A percentile compares a stretch with the other conserved stretches of the same genome.
Conservation (phyloP, 2,329 filamentous ascomycete species). For the Elsinoe australis region DNA sequence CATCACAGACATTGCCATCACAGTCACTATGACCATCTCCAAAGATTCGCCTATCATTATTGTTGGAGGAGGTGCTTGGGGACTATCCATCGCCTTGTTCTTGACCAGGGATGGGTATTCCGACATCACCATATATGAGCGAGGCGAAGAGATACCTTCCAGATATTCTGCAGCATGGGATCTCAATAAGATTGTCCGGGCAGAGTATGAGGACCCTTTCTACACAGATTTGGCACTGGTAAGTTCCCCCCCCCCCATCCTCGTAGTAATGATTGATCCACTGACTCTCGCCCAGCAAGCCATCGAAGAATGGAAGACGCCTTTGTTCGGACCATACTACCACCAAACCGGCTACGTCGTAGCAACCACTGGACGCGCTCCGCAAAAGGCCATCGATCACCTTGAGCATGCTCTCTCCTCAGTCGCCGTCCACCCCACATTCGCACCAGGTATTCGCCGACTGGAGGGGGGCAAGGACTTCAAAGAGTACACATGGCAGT, state of each 20-base stretch:
- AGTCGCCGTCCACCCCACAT: conserved; percentile 36
- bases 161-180: conserved; percentile 51
- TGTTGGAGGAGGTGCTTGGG: conserved; percentile 44
- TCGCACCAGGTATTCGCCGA: conserved; percentile 36
- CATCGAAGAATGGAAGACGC: conserved; percentile 46
- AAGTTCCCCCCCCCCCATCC: too few relatives aligned
- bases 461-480: conserved; percentile 37
- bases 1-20: too few relatives aligned
- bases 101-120: conserved; percentile 40
- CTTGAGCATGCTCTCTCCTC: conserved; percentile 38
- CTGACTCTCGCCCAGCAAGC: conserved; percentile 35
- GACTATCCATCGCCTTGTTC: conserved; percentile 44
- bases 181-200: conserved; percentile 55
- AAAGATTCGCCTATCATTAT: conserved; percentile 22
- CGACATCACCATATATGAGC: conserved; percentile 44
- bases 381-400: conserved; percentile 42
- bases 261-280: too few relatives aligned
- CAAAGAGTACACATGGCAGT: conserved; percentile 41
- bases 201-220: conserved; percentile 51
- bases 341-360: conserved; percentile 47
- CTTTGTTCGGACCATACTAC: conserved; percentile 48
- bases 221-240: conserved; percentile 50
- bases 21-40: conserved; percentile 18
- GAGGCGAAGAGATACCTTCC: conserved; percentile 40
- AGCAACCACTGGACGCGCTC: conserved; percentile 42